Conservation (phyloP, 148 eudicot genomes). For the Drosera capensis region DNA sequence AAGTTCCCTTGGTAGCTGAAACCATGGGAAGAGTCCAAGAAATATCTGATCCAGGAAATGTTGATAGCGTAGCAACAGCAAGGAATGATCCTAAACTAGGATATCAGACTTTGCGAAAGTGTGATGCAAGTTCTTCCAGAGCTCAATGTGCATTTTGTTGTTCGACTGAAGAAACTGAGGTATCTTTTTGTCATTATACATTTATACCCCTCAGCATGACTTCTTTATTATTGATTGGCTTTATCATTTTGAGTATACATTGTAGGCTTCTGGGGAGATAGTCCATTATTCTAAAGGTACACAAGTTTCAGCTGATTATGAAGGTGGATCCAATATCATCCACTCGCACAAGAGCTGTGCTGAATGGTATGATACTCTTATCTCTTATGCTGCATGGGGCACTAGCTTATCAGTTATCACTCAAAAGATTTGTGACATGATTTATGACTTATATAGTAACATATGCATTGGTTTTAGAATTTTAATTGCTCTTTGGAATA, state of each 20-base stretch:
- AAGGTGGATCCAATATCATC: constrained; percentile 30
- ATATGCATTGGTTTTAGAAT: no score
- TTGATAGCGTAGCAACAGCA: constrained; percentile 4
- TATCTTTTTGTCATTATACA: constrained; percentile 13
- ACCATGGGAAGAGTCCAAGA: constrained; percentile 4
- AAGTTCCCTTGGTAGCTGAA: constrained; percentile 14
- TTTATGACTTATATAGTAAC: no score
- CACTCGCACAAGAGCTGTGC: constrained; percentile 68
- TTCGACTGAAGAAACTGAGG: constrained; percentile 57
- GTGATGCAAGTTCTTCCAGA: constrained; percentile 15
- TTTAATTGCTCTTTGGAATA: no score
- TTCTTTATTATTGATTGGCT: neutral
- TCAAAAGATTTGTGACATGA: no score
- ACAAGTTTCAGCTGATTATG: constrained; percentile 33
- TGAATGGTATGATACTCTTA: constrained; percentile 50
- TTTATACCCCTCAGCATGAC: no score
- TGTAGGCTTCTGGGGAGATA: constrained; percentile 71
- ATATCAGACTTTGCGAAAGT: constrained; percentile 29
- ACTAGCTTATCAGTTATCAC: no score
- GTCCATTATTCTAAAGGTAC: constrained; percentile 54
- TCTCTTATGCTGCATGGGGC: no score
- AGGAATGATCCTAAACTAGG: constrained; percentile 6
- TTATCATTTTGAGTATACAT: no score
- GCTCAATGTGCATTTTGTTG: constrained; percentile 65
- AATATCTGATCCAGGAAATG: constrained; percentile 1